Evolutionary conservation across 768 basidiomycete genomes (phyloP).

Genomic region (Pilatotrama ljubarskyi): DNA sequence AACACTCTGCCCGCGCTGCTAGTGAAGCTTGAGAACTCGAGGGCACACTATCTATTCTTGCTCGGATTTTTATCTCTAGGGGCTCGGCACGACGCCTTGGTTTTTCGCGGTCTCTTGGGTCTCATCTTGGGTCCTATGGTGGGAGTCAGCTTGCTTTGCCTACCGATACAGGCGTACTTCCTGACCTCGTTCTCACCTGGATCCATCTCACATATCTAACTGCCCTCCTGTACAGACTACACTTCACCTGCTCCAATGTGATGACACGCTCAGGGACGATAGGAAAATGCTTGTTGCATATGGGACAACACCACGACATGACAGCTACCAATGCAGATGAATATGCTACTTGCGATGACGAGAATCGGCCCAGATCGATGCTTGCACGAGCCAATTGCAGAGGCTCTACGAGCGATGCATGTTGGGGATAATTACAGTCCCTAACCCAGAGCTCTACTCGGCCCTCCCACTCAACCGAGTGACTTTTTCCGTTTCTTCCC

Average conservation of each 20-base stretch:
- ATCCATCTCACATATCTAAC: too few species aligned
- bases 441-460: background rate
- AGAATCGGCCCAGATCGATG: background rate
- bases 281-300: background rate
- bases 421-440: slow-evolving; percentile 2
- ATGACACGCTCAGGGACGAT: background rate
- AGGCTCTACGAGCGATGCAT: slow-evolving; percentile 4
- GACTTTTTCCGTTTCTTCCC: slow-evolving; percentile 62
- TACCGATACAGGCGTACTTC: too few species aligned
- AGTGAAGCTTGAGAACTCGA: background rate
- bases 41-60: too few species aligned
- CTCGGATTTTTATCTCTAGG: too few species aligned
- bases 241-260: too few species aligned
- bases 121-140: too few species aligned
- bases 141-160: too few species aligned
- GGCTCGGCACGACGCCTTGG: too few species aligned
- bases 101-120: too few species aligned
- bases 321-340: background rate
- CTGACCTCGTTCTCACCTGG: too few species aligned
- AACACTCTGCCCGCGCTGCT: slow-evolving; percentile 18
- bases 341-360: slow-evolving; percentile 3
- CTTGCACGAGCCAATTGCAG: background rate
- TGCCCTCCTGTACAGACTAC: too few species aligned
- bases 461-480: slow-evolving; percentile 28
- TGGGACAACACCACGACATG: slow-evolving; percentile 1